These are phyloP conservation scores for Pseudogymnoascus sp. DNA, from an alignment of 2,329 filamentous ascomycete species.

Conservation along the genomic window DNA sequence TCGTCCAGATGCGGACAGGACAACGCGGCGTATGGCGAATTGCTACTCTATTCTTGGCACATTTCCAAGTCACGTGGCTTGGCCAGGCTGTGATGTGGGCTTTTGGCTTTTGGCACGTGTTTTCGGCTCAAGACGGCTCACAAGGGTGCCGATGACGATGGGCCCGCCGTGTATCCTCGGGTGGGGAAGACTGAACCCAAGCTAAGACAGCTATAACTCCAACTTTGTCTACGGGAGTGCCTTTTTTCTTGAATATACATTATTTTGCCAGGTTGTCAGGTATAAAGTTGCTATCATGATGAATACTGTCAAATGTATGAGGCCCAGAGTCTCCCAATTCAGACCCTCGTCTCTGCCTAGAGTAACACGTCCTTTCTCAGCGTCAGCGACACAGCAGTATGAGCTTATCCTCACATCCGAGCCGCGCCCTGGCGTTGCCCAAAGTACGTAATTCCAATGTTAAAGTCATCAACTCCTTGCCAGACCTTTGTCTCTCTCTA, in stretches of 20 bases:
- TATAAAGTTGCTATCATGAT: slow-evolving; percentile 15
- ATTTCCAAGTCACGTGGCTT: background rate
- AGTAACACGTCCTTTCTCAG: slow-evolving; percentile 20
- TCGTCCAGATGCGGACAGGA: slow-evolving; percentile 3
- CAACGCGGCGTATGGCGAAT: slow-evolving; percentile 3
- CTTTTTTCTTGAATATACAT: background rate
- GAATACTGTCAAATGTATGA: slow-evolving; percentile 23
- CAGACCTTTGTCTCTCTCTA: background rate
- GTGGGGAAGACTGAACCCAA: slow-evolving; percentile 5
- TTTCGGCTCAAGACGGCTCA: slow-evolving; percentile 5
- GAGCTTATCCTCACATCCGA: slow-evolving; percentile 75
- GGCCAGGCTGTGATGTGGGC: background rate
- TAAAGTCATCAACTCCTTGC: background rate
- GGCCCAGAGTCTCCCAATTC: slow-evolving; percentile 25
- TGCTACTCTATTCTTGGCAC: background rate
- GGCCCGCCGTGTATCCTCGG: background rate
- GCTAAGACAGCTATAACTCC: background rate
- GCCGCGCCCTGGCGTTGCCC: slow-evolving; percentile 80
- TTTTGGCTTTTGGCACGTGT: background rate
- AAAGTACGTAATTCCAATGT: slow-evolving; percentile 50
- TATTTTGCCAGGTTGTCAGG: slow-evolving; percentile 5
- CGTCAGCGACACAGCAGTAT: slow-evolving; percentile 42
- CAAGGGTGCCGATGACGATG: background rate
- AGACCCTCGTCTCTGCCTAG: slow-evolving; percentile 16
- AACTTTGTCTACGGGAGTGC: background rate